phyloP scores from a whole-genome alignment of 2,329 filamentous ascomycete genomes.

The Pseudopyrenochaeta lycopersici region DNA sequence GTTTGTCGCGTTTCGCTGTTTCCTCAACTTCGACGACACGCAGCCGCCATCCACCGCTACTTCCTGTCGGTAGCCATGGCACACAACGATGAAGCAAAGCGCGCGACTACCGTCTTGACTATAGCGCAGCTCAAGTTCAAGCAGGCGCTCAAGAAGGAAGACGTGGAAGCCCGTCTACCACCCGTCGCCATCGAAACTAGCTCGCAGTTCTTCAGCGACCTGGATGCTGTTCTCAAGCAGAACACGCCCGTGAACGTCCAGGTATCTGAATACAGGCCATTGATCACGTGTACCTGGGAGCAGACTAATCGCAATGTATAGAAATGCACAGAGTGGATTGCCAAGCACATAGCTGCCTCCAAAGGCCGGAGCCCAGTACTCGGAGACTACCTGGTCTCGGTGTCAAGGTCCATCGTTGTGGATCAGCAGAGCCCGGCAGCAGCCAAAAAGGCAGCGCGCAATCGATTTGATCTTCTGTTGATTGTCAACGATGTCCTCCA shows the following conservation, averaged over 20 bases:
- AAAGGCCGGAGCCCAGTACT: conserved; percentile 71
- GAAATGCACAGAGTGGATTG: conserved; percentile 89
- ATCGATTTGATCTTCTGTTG: conserved; percentile 78
- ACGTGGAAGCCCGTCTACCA: conserved; percentile 23
- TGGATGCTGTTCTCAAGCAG: conserved; percentile 40
- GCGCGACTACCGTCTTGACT: conserved; percentile 29
- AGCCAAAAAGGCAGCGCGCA: conserved; percentile 67
- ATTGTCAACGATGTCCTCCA: conserved; percentile 81
- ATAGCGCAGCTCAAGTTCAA: conserved; percentile 43
- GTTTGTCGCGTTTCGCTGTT: conserved; percentile 6
- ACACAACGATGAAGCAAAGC: conserved; percentile 30
- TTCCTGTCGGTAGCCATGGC: conserved; percentile 23
- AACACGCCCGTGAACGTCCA: conserved; percentile 41
- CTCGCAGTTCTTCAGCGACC: conserved; percentile 30
- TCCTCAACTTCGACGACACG: conserved; percentile 7
- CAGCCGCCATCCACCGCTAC: conserved; percentile 9
- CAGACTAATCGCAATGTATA: conserved; percentile 55
- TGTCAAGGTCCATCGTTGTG: conserved; percentile 67
- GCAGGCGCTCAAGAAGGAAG: conserved; percentile 34
- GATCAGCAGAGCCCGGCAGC: conserved; percentile 14
- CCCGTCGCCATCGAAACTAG: conserved; percentile 31
- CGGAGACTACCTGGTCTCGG: conserved; percentile 77
- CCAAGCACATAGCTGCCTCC: conserved; percentile 75
- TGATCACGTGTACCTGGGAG: conserved; percentile 26
- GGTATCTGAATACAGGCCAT: conserved; percentile 39